Evolutionary conservation across 441 rosid species (phyloP).

Genomic region (Omphalea diandra): DNA sequence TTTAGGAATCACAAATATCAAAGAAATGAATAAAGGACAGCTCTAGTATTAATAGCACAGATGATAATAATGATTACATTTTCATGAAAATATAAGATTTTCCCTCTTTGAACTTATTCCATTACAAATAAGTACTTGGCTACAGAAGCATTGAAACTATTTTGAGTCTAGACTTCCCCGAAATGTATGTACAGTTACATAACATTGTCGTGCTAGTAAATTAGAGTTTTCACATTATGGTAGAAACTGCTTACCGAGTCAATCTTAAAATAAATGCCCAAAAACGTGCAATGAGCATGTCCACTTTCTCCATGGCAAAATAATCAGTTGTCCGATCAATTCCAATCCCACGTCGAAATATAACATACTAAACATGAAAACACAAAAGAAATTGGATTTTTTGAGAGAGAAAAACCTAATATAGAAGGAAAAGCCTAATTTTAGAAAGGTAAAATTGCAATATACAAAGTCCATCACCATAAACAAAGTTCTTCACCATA

Average conservation of each 20-base stretch:
- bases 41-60: background rate
- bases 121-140: constrained; percentile 8
- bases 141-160: background rate
- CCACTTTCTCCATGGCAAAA: constrained; percentile 89
- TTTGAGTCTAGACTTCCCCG: background rate
- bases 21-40: background rate
- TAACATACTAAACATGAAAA: constrained; percentile 52
- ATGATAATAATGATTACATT: background rate
- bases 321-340: constrained; percentile 74
- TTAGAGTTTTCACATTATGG: constrained; percentile 1
- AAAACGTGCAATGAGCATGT: constrained; percentile 72
- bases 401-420: background rate
- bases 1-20: constrained; percentile 4
- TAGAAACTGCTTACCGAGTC: constrained; percentile 51
- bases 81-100: background rate
- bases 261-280: constrained; percentile 67
- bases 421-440: background rate
- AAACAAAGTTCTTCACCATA: no score
- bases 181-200: constrained; percentile 10
- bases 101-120: background rate
- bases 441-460: background rate
- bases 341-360: constrained; percentile 97
- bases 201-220: constrained; percentile 12
- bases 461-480: background rate
- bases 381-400: constrained; percentile 19